Conservation (phyloP, 1,139 yeast species). For the Pichia sp. region DNA sequence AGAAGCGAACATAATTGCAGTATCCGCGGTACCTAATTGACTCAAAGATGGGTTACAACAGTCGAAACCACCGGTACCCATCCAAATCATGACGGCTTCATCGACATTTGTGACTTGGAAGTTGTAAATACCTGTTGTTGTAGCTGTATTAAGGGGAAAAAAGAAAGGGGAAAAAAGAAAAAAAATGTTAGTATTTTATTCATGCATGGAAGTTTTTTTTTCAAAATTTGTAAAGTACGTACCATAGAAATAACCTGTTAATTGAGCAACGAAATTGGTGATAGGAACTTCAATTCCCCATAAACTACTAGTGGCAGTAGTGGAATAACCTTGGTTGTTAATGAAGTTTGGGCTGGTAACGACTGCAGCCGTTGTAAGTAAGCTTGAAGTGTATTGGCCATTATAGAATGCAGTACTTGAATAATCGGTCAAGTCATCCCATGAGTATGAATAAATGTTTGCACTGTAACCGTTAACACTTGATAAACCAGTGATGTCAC, state of each 20-base stretch:
- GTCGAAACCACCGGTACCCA: slow-evolving; percentile 31
- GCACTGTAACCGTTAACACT: slow-evolving; percentile 12
- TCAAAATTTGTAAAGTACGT: slow-evolving; percentile 8
- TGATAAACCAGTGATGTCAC: no score
- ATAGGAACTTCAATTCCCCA: slow-evolving; percentile 23
- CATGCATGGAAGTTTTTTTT: no score
- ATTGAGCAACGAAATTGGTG: slow-evolving; percentile 27
- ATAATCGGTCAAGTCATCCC: slow-evolving; percentile 2
- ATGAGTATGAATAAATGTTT: slow-evolving; percentile 11
- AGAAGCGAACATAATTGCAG: slow-evolving; percentile 20
- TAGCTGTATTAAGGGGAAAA: slow-evolving; percentile 17
- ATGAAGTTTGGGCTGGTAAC: slow-evolving; percentile 15
- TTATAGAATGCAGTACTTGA: slow-evolving; percentile 10
- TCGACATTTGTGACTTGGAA: slow-evolving; percentile 25
- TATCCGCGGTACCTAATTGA: slow-evolving; percentile 12
- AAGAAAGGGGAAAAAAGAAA: neutral
- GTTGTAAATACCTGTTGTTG: slow-evolving; percentile 28
- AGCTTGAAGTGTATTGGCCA: slow-evolving; percentile 8
- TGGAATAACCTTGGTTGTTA: neutral
- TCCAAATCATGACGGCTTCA: slow-evolving; percentile 29
- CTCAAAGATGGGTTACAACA: slow-evolving; percentile 28
- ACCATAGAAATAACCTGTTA: slow-evolving; percentile 30
- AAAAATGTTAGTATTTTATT: no score
- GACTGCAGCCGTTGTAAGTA: slow-evolving; percentile 7
- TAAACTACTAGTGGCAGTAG: neutral